These are phyloP conservation scores for Camelina sativa DNA, from an alignment of 345 rosid genomes.

Conservation along the genomic window DNA sequence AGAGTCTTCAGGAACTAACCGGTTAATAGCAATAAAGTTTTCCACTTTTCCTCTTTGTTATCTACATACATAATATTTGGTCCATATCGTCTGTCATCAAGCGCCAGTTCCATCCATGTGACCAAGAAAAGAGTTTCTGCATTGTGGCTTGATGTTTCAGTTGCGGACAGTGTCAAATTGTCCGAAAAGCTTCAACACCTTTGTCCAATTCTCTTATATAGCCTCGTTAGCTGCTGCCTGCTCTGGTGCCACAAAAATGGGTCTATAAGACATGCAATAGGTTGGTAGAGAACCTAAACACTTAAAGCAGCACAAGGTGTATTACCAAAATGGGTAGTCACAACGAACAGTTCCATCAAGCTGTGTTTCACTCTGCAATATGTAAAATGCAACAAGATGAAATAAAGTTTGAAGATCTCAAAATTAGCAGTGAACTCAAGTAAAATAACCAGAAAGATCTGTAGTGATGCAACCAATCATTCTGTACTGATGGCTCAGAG, in stretches of 20 bases:
- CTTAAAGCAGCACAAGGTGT: too few species aligned
- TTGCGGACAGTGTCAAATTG: neutral
- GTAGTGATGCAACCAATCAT: too few species aligned
- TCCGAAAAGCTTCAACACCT: neutral
- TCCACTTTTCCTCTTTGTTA: neutral
- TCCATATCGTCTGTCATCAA: neutral
- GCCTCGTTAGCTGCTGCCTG: neutral
- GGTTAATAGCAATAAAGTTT: slow-evolving; percentile 56
- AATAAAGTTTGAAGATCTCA: too few species aligned
- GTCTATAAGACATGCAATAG: too few species aligned
- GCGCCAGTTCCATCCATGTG: slow-evolving; percentile 82
- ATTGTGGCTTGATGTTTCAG: neutral
- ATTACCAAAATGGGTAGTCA: too few species aligned
- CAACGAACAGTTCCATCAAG: too few species aligned
- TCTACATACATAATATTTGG: neutral
- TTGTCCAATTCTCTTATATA: neutral
- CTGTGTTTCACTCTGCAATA: too few species aligned
- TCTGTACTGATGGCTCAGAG: too few species aligned
- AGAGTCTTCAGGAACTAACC: slow-evolving; percentile 47
- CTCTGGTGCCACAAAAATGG: too few species aligned
- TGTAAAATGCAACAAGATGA: too few species aligned
- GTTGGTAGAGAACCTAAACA: too few species aligned
- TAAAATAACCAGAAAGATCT: neutral
- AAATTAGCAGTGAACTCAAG: neutral
- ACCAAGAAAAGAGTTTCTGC: neutral